Evolutionary conservation across 768 basidiomycete species (phyloP), one percentile per base, ranked within the genome.

Genomic region (Auriscalpium orientale): DNA sequence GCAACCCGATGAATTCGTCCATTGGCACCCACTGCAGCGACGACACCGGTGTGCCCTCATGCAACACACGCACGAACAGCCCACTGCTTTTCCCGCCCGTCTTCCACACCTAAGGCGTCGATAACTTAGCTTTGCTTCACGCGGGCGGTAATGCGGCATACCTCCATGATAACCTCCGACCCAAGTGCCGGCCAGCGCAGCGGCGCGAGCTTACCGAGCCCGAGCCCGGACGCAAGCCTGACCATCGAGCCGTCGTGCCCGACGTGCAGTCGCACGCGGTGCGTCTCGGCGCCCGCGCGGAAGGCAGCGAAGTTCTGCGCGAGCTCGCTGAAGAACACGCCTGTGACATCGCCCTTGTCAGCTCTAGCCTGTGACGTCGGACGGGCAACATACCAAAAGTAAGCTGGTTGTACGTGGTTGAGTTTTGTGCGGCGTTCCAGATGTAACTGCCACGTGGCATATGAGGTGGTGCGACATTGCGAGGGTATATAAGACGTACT

Each of bases 231-330:
- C 2, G 70, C 66, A 10, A 72, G 65, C 20, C 71, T 64, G 53
- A 72, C 71, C 71, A 79, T 75, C 10, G 74, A 70, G 8, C 77
- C 76, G 52, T 79, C 78, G 53, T 79, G 79, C 4, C 76, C 79
- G 6, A 79, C 72, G 46, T 76, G 74, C 57, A 78, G 70, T 38
- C 67, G 67, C 18, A 76, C 49, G 53, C 73, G 76, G 64, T 70
- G 64, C 0, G 60, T 59, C 46, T 75, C 74, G 6, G 60, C 47
- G 0, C 71, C 73, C 6, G 62, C 59, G 8, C 58, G 66, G 60
- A 78, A 69, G 15, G 64, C 58, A 33, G 67, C 55, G 48, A 78
- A 71, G 62, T 75, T 77, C 49, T 71, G 64, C 8, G 70, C 67
- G 53, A 80, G 63, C 57, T 79, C 78, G 15, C 67, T 58, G 58